A percentile compares a stretch with the other conserved stretches of the same genome.
These are phyloP conservation scores for Castanopsis chinensis DNA, from an alignment of 306 rosid genomes.

Conservation along the genomic window DNA sequence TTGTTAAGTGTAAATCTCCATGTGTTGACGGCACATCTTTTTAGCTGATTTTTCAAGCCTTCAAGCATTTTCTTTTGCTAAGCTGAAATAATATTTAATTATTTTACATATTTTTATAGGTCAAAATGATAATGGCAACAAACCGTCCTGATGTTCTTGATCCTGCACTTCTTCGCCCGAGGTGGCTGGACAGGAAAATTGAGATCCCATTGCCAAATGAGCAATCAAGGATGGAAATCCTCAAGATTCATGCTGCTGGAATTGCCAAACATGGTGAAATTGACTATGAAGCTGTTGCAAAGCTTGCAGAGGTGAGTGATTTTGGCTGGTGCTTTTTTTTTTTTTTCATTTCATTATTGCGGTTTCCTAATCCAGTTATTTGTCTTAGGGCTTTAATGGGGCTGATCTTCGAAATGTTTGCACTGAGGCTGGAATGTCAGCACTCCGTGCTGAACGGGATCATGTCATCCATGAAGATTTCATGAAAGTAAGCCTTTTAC, in stretches of 20 bases:
- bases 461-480: slow-evolving; percentile 96
- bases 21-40: neutral
- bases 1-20: neutral
- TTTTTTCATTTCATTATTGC: neutral
- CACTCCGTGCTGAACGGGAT: slow-evolving; percentile 95
- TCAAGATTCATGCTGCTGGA: slow-evolving; percentile 97
- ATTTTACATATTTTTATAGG: slow-evolving; percentile 43
- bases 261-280: slow-evolving; percentile 97
- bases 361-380: slow-evolving; percentile 17
- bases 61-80: slow-evolving; percentile 8
- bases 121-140: slow-evolving; percentile 98
- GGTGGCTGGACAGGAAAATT: slow-evolving; percentile 89
- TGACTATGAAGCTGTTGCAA: slow-evolving; percentile 96
- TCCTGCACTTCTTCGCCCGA: slow-evolving; percentile 97
- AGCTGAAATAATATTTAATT: neutral
- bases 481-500: slow-evolving; percentile 65
- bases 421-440: slow-evolving; percentile 99
- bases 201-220: slow-evolving; percentile 98
- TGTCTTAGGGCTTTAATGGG: slow-evolving; percentile 83
- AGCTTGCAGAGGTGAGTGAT: slow-evolving; percentile 84
- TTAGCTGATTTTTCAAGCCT: neutral
- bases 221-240: slow-evolving; percentile 93
- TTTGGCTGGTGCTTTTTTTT: slow-evolving; percentile 1
- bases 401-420: slow-evolving; percentile 96
- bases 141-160: slow-evolving; percentile 94